Evolutionary conservation across 805 yeast species (phyloP), one percentile per base, ranked within the genome.

Genomic region (Wickerhamomyces ciferrii): DNA sequence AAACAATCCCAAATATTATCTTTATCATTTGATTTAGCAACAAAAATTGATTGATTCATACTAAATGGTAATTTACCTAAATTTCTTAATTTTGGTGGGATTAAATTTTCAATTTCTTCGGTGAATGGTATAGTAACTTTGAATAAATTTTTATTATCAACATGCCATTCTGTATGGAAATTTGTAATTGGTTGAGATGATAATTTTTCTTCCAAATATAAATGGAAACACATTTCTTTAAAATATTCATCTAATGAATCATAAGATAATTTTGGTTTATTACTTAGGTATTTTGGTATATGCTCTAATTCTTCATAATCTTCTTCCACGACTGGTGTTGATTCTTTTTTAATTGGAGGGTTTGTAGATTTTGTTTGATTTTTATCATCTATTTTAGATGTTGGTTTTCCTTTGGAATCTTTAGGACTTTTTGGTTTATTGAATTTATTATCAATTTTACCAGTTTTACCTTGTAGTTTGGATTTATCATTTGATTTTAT

Each of bases 171-270:
- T 39, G 82, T 66, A 9, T 69, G 63, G 52, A 80, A 72, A 44
- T 77, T 75, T 0, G 72, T 66, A 35, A 73, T 62, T 43, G 78
- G 72, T 9, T 71, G 69, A 17, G 70, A 67, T 24, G 72, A 76
- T 23, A 70, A 63, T 44, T 76, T 72, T 53, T 84, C 87, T 58
- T 84, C 91, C 38, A 81, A 66, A 48, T 79, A 82, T 46, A 84
- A 60, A 44, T 81, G 81, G 61, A 75, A 76, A 45, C 84, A 74
- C 68, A 81, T 76, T 51, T 79, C 82, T 50, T 74, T 66, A 57
- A 75, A 76, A 56, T 84, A 84, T 18, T 72, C 71, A 10, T 69
- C 63, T 53, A 83, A 57, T 25, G 75, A 66, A 11, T 75, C 76
- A 54, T 76, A 83, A 0, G 71, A 63, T 43, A 77, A 62, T 43